Evolutionary conservation across 805 yeast species (phyloP), one percentile per base, ranked within the genome.

Genomic region (Hanseniaspora valbyensis): DNA sequence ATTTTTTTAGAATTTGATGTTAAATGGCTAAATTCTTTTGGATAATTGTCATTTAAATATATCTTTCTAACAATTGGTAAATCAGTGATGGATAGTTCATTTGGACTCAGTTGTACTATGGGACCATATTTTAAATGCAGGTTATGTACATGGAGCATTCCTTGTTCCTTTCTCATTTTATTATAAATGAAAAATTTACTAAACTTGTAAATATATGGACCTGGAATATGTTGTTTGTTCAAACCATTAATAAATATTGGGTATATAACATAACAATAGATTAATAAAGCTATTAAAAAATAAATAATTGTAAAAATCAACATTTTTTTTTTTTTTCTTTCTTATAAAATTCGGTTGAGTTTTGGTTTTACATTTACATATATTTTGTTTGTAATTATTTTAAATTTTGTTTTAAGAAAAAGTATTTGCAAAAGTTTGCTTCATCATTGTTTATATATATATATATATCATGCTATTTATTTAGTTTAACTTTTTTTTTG

Each of bases 61-160:
- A 82, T 71, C 39, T 76, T 77, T 55, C 72, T 74, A 37, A 80
- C 55, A 54, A 67, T 74, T 42, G 69, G 69, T 4, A 69, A 58
- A 46, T 79, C 77, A 41, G 75, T 69, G 41, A 81, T 71, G 44
- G 82, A 78, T 18, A 82, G 66, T 56, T 80, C 87, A 22, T 44
- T 44, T 34, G 53, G 53, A 21, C 42, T 40, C 3, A 51, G 18
- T 39, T 51, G 53, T 5, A 51, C 53, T 21, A 51, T 32, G 9
- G 53, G 49, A 3, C 53, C 53, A 19, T 44, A 51, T 24, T 28
- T 34, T 29, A 22, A 2, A 21, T 50, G 42, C 25, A 57, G 49
- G 29, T 56, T 22, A 66, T 77, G 73, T 2, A 80, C 73, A 33
- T 64, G 67, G 29, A 66, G 64, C 54, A 71, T 77, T 50, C 83